A percentile compares a stretch with the other conserved stretches of the same genome.
Conservation (phyloP, 176 grass and related monocot genomes). For the Oryza rufipogon region DNA sequence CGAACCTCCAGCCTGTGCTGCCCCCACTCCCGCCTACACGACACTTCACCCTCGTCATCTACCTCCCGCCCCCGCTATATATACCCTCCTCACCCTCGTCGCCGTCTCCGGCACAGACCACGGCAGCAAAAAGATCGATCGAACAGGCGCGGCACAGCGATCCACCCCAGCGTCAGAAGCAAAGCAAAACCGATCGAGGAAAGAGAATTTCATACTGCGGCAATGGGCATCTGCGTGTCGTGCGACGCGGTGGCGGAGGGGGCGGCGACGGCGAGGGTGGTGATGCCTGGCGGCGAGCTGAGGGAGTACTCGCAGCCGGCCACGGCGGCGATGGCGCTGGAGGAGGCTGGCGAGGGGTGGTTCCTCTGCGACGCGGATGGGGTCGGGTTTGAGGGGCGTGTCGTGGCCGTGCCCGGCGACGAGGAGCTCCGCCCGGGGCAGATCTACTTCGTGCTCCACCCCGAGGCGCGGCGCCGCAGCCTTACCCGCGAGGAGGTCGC, state of each 20-base stretch:
- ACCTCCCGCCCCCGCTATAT: slow-evolving; percentile 31
- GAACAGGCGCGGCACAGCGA: neutral
- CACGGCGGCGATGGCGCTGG: slow-evolving; percentile 45
- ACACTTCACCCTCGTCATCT: slow-evolving; percentile 31
- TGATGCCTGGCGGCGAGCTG: slow-evolving; percentile 67
- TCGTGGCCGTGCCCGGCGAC: slow-evolving; percentile 28
- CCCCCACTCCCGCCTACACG: slow-evolving; percentile 43
- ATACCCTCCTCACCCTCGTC: slow-evolving; percentile 7
- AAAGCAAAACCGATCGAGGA: neutral
- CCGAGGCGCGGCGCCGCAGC: slow-evolving; percentile 49
- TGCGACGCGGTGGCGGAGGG: slow-evolving; percentile 42
- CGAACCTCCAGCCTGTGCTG: slow-evolving; percentile 62
- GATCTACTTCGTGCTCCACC: slow-evolving; percentile 87
- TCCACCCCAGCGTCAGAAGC: neutral
- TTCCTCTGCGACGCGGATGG: slow-evolving; percentile 89
- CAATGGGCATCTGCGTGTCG: slow-evolving; percentile 75
- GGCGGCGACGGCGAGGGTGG: slow-evolving; percentile 50
- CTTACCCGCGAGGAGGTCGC: slow-evolving; percentile 69
- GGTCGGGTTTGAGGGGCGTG: slow-evolving; percentile 63
- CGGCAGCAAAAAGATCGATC: neutral
- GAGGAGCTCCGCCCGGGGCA: slow-evolving; percentile 68
- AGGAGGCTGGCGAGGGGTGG: slow-evolving; percentile 45
- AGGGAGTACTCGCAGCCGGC: slow-evolving; percentile 57
- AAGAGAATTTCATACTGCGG: neutral
- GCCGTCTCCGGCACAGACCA: slow-evolving; percentile 38